Conservation (phyloP, 2,329 filamentous ascomycete species). For the Aureobasidium uvarum region DNA sequence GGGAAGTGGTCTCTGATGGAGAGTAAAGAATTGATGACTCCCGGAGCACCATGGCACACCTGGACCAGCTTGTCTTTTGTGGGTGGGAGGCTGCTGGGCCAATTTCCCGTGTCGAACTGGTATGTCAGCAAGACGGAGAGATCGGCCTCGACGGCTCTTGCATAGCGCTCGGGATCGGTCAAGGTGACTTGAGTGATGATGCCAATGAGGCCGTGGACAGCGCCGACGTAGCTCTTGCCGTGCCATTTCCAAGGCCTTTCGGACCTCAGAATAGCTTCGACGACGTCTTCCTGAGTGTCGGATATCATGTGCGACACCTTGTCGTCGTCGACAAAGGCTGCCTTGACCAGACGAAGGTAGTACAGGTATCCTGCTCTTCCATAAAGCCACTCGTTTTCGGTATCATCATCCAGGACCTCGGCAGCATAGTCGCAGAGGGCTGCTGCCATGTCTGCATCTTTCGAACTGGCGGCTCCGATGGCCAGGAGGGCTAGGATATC, state of each 20-base stretch:
- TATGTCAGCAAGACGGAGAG: slow-evolving; percentile 57
- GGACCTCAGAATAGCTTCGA: slow-evolving; percentile 58
- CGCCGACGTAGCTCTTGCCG: slow-evolving; percentile 62
- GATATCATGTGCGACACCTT: slow-evolving; percentile 53
- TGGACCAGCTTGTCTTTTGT: slow-evolving; percentile 57
- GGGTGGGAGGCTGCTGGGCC: slow-evolving; percentile 56
- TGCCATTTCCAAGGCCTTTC: slow-evolving; percentile 63
- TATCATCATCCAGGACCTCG: slow-evolving; percentile 48
- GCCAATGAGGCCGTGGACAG: slow-evolving; percentile 66
- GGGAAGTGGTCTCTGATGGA: slow-evolving; percentile 59
- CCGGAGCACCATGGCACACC: slow-evolving; percentile 67
- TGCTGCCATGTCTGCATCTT: slow-evolving; percentile 50
- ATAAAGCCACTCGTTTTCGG: slow-evolving; percentile 63
- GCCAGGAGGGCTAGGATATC: slow-evolving; percentile 53
- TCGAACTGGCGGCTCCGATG: slow-evolving; percentile 51
- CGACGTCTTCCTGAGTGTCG: slow-evolving; percentile 56
- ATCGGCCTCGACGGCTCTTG: slow-evolving; percentile 53
- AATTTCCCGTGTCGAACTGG: slow-evolving; percentile 63
- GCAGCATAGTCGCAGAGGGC: slow-evolving; percentile 52
- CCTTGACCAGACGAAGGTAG: slow-evolving; percentile 61
- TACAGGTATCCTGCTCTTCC: slow-evolving; percentile 68
- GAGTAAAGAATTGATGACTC: slow-evolving; percentile 59
- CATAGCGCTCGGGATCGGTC: slow-evolving; percentile 56
- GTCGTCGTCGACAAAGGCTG: slow-evolving; percentile 53
- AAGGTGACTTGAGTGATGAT: slow-evolving; percentile 68